phyloP scores from a whole-genome alignment of 2,329 filamentous ascomycete genomes.

The Zymoseptoria brevis region DNA sequence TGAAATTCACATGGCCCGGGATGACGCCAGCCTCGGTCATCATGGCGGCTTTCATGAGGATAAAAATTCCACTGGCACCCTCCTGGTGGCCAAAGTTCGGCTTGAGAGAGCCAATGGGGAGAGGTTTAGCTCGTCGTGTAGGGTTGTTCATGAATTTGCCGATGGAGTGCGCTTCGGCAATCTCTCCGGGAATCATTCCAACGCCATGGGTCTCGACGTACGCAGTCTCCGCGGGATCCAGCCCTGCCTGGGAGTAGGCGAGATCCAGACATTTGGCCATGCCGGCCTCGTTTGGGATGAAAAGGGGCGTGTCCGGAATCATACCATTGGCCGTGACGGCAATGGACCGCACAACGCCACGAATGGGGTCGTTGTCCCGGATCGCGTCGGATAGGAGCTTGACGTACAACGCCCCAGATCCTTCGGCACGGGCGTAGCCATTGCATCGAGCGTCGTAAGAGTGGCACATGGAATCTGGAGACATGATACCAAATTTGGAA shows the following conservation, averaged over 20 bases:
- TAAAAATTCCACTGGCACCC: constrained; percentile 5
- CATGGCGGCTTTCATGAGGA: constrained; percentile 6
- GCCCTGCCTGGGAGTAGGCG: neutral
- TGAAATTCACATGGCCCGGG: neutral
- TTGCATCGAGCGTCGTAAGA: neutral
- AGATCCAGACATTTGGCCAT: neutral
- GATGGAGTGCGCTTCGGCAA: constrained; percentile 10
- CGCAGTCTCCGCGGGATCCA: constrained; percentile 4
- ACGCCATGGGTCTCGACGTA: constrained; percentile 22
- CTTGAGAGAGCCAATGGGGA: constrained; percentile 7
- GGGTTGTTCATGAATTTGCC: neutral
- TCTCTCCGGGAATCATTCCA: constrained; percentile 14
- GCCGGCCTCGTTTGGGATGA: neutral
- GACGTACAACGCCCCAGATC: neutral
- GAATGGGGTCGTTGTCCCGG: constrained; percentile 1
- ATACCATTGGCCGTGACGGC: neutral
- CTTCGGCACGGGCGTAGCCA: neutral
- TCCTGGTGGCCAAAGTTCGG: constrained; percentile 11
- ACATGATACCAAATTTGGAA: constrained; percentile 1
- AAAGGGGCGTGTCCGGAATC: neutral
- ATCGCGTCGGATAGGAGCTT: neutral
- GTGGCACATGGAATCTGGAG: neutral
- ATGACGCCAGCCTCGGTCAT: neutral
- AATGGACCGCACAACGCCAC: neutral
- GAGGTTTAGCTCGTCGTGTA: neutral